Percentiles rank a stretch among this genome's conserved stretches.
phyloP scores from a whole-genome alignment of 805 yeast species.

The Suhomyces prunicola region DNA sequence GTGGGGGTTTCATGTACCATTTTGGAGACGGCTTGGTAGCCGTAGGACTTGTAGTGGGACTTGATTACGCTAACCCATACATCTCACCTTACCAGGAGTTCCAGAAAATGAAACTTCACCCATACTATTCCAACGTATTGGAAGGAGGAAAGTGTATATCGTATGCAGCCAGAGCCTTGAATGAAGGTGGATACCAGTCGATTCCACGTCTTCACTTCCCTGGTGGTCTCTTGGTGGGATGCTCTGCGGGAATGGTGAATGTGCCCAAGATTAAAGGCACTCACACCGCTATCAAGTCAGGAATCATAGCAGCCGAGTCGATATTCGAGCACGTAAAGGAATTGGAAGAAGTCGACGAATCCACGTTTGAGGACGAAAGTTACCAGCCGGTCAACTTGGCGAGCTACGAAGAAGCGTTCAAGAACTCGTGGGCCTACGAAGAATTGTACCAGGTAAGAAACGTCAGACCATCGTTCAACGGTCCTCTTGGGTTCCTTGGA shows the following conservation, averaged over 20 bases:
- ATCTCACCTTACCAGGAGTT: slow-evolving; percentile 94
- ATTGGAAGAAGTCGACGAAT: slow-evolving; percentile 46
- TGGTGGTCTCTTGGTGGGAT: slow-evolving; percentile 94
- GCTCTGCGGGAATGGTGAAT: slow-evolving; percentile 94
- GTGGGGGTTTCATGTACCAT: slow-evolving; percentile 97
- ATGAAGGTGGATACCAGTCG: slow-evolving; percentile 95
- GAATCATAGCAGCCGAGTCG: slow-evolving; percentile 89
- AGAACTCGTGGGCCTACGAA: slow-evolving; percentile 79
- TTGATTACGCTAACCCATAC: slow-evolving; percentile 94
- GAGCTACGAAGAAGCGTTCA: slow-evolving; percentile 61
- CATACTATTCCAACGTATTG: slow-evolving; percentile 69
- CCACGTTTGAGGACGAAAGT: slow-evolving; percentile 37
- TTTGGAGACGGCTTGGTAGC: slow-evolving; percentile 91
- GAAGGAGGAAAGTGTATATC: slow-evolving; percentile 90
- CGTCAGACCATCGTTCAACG: slow-evolving; percentile 85
- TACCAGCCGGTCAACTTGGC: slow-evolving; percentile 41
- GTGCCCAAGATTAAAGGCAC: slow-evolving; percentile 98
- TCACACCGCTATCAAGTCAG: slow-evolving; percentile 95
- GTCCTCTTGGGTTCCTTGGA: slow-evolving; percentile 70
- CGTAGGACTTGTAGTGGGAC: slow-evolving; percentile 91
- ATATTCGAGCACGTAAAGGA: slow-evolving; percentile 49
- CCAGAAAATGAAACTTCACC: slow-evolving; percentile 90
- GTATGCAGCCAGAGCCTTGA: slow-evolving; percentile 93
- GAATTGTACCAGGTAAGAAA: slow-evolving; percentile 86
- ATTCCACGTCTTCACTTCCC: slow-evolving; percentile 90